Base-by-base conservation (phyloP, 2,329 filamentous ascomycete genomes). In the Cladosporium sp. region DNA sequence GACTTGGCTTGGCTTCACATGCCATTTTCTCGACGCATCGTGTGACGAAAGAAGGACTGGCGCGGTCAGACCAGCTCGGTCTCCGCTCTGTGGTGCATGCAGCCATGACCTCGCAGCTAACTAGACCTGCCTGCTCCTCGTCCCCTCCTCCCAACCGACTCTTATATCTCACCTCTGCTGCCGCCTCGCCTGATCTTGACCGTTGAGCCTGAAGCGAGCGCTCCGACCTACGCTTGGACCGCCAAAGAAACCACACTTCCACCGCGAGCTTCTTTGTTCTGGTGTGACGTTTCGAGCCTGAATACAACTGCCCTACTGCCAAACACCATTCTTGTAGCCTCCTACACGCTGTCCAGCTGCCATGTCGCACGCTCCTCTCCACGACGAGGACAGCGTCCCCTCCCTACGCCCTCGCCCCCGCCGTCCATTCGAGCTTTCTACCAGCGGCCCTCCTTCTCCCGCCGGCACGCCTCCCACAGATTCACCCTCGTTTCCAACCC, bases 341-440 rank as follows among this genome's bases (percentile, higher is more conserved):
- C 8, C 25, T 20, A 22, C 13, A 12, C 9, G 47, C 28, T 15
- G 4, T 9, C 32, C 25, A 8, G 4, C 40, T 44, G 62, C 32
- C 51, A 70, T 70, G 67, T 64, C 59, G 60, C 64, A 68, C 57
- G 64, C 64, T 19, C 22, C 52, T 3, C 55, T 62, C 15, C 61
- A 65, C 60, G 42, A 58, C 58, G 64, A 65, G 49, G 62, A 66
- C 42, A 56, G 60, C 25, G 58, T 61, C 24, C 36, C 48, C 17
- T n/a, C 55, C 7, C 47, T 57, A 28, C 55, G 55, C 13, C 90
- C 90, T 5, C 81, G 86, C 60, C 88, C 89, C 20, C 84, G 87
- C 59, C 84, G 89, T 44, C 81, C 87, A 15, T 92, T 92, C 74
- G 81, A 86, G 28, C 72, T 87, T 59, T 80, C 79, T 58, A 74